Evolutionary conservation across 305 asterid species (phyloP), one percentile per base, ranked within the genome.

Genomic region (Fraxinus greggii): DNA sequence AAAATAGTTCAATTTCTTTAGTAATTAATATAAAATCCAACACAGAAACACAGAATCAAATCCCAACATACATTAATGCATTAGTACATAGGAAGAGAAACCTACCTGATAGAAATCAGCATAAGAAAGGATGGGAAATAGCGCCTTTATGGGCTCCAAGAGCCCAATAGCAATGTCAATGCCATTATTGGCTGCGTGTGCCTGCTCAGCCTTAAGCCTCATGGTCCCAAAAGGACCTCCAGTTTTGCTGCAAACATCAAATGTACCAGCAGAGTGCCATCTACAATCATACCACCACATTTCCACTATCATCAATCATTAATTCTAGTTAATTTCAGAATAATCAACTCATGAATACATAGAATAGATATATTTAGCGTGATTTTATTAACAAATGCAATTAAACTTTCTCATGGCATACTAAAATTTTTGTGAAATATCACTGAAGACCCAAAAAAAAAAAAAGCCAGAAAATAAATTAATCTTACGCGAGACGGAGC

Each of bases 151-250:
- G 69, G 99, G 95, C 63, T 85, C 90, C 93, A 95, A 84, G 31
- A 93, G 94, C 78, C 92, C 89, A 17, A 95, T 15, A 79, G 99
- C 97, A 84, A 92, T 93, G 85, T 91, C 95, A 65, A 95, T 26
- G 51, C 98, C 99, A 54, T 85, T 92, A 88, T 95, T 95, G 42
- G 99, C 99, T 3, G 19, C 83, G 86, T 95, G 99, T 0, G 40
- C 88, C 51, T 40, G 98, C 88, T 94, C 99, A 17, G 78, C 90
- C 88, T 79, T 26, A 63, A 89, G 85, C 84, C 97, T 89, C 97
- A 95, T 95, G 77, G 99, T 95, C 45, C 99, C 98, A 26, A 92
- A 95, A 69, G 99, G 98, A 42, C 99, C 99, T 76, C 99, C 99
- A 42, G 97, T 92, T 85, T 83, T 92, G 79, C 88, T 82, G 79